These are phyloP conservation scores for Cnidoscolus chayamansa DNA, from an alignment of 441 rosid genomes.

Conservation along the genomic window DNA sequence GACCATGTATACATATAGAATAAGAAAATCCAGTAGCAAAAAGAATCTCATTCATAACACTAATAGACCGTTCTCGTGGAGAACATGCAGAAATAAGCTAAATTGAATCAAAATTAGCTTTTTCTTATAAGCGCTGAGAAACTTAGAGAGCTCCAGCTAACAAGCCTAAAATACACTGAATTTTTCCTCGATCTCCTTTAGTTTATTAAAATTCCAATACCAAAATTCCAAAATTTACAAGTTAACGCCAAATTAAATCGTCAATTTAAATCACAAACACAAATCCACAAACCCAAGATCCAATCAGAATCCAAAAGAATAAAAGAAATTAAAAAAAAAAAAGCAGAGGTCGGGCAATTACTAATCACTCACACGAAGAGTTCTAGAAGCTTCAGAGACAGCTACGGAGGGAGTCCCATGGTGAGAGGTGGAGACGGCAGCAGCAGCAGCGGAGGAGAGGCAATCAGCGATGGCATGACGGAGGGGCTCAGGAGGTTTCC, in stretches of 20 bases:
- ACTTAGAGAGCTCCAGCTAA: neutral
- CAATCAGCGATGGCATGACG: slow-evolving; percentile 94
- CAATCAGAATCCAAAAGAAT: slow-evolving; percentile 17
- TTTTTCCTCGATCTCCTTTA: neutral
- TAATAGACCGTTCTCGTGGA: neutral
- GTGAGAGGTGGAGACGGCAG: slow-evolving; percentile 44
- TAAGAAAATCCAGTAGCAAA: neutral
- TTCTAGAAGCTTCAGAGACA: slow-evolving; percentile 79
- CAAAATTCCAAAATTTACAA: slow-evolving; percentile 1
- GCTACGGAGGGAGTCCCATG: slow-evolving; percentile 57
- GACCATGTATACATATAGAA: neutral
- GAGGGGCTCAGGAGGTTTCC: slow-evolving; percentile 95
- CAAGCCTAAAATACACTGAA: neutral
- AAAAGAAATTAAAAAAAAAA: slow-evolving; percentile 1
- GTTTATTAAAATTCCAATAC: neutral
- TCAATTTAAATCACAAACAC: slow-evolving; percentile 11
- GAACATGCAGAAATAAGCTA: slow-evolving; percentile 1
- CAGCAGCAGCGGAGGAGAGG: slow-evolving; percentile 57
- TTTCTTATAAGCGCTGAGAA: neutral
- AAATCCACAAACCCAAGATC: slow-evolving; percentile 26
- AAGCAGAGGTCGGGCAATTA: neutral
- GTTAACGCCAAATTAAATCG: slow-evolving; percentile 8
- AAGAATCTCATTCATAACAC: slow-evolving; percentile 3
- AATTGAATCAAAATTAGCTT: slow-evolving; percentile 12
- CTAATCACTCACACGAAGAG: slow-evolving; percentile 65